Conservation (phyloP, 1,139 yeast genomes). For the Schwanniomyces etchellsii region DNA sequence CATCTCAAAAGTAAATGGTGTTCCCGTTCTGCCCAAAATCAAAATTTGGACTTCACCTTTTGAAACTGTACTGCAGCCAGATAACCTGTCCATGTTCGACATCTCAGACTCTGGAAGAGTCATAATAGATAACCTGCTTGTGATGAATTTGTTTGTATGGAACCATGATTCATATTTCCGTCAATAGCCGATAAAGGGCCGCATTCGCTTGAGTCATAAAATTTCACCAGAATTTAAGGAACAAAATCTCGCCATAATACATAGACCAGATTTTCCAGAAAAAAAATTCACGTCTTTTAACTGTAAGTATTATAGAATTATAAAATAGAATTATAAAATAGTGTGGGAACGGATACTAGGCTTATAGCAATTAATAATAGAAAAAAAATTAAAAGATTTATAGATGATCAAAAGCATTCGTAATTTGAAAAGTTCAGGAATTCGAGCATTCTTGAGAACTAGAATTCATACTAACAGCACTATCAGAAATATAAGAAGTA, state of each 20-base stretch:
- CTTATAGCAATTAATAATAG: too few species aligned
- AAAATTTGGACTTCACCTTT: slow-evolving; percentile 29
- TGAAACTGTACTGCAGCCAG: slow-evolving; percentile 6
- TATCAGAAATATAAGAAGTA: slow-evolving; percentile 4
- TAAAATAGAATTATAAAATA: too few species aligned
- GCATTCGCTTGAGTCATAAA: background rate
- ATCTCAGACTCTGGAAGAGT: background rate
- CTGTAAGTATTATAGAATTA: too few species aligned
- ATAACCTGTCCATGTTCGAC: slow-evolving; percentile 1
- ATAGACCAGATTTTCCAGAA: too few species aligned
- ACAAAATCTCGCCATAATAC: too few species aligned
- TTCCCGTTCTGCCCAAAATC: slow-evolving; percentile 16
- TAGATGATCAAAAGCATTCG: too few species aligned
- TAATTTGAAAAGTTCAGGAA: background rate
- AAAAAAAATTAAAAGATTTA: too few species aligned
- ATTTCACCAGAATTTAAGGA: too few species aligned
- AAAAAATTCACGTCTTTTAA: too few species aligned
- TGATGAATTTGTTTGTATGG: background rate
- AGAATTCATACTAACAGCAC: slow-evolving; percentile 1
- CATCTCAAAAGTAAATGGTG: slow-evolving; percentile 31
- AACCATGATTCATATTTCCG: background rate
- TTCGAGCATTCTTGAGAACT: background rate
- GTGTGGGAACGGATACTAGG: too few species aligned
- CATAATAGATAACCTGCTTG: background rate
- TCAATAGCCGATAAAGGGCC: background rate